These are phyloP conservation scores for Suillus variegatus DNA, from an alignment of 768 basidiomycete species.

Conservation along the genomic window DNA sequence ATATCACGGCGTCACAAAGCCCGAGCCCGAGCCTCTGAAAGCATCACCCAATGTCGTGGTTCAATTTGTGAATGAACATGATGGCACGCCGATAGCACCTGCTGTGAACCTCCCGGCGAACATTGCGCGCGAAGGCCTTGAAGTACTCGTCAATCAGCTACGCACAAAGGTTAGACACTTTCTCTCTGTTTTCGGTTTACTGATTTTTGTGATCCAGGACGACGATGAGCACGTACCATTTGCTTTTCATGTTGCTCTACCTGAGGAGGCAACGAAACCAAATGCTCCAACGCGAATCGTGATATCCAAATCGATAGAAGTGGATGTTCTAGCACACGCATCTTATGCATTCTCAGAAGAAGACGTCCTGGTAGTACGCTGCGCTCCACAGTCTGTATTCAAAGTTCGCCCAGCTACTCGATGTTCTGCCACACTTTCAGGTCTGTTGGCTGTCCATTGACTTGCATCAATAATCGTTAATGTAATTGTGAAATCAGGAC, in stretches of 20 bases:
- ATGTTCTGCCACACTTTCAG: conserved; percentile 90
- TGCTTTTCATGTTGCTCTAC: conserved; percentile 81
- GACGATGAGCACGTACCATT: conserved; percentile 92
- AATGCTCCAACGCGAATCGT: conserved; percentile 72
- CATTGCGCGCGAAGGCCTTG: conserved; percentile 78
- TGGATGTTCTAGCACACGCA: conserved; percentile 75
- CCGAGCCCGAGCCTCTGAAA: conserved; percentile 48
- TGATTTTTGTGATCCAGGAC: conserved; percentile 15
- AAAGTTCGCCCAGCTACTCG: conserved; percentile 90
- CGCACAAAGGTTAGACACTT: conserved; percentile 60
- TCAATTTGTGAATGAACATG: conserved; percentile 90
- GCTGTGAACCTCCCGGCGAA: conserved; percentile 89
- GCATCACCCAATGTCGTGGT: conserved; percentile 76
- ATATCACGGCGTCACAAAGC: conserved; percentile 73
- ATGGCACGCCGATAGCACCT: conserved; percentile 79
- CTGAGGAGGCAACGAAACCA: conserved; percentile 52
- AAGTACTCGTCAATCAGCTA: conserved; percentile 87
- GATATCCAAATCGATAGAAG: conserved; percentile 81
- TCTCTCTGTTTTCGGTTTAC: not conserved
- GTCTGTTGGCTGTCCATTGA: conserved; percentile 39
- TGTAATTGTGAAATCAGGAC: conserved; percentile 51
- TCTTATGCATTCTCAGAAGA: conserved; percentile 78
- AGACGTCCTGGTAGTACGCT: conserved; percentile 85
- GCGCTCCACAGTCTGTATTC: conserved; percentile 95
- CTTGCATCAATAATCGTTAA: conserved; percentile 11